A percentile compares a stretch with the other conserved stretches of the same genome.
These are phyloP conservation scores for Turnera subulata DNA, from an alignment of 345 rosid genomes.

Conservation along the genomic window DNA sequence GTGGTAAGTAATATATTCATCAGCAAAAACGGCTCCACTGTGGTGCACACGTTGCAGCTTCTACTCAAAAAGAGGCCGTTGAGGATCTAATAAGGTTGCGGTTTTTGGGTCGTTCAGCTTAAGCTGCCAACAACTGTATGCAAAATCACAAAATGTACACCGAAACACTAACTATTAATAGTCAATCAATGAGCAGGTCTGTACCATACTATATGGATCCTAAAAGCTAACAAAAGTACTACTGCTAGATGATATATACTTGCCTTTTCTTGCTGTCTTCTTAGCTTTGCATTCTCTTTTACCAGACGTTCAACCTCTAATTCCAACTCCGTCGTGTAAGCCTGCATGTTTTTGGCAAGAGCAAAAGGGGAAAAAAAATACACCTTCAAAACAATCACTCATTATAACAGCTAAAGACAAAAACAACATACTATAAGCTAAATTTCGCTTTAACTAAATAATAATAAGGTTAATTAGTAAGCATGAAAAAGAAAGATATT, in stretches of 20 bases:
- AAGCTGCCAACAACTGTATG: conserved; percentile 32
- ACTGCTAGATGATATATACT: too few relatives aligned
- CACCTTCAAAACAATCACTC: neutral
- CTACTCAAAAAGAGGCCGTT: conserved; percentile 51
- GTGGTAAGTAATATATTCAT: too few relatives aligned
- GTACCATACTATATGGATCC: too few relatives aligned
- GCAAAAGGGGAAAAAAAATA: neutral
- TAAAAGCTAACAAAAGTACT: too few relatives aligned
- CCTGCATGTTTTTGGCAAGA: conserved; percentile 27
- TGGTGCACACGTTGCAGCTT: too few relatives aligned
- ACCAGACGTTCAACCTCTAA: conserved; percentile 29
- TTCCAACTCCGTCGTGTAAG: conserved; percentile 49
- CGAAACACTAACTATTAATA: too few relatives aligned
- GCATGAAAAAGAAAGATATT: conserved; percentile 10
- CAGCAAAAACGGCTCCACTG: too few relatives aligned
- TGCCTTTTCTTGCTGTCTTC: conserved; percentile 40
- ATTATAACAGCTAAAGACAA: neutral
- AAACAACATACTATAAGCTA: too few relatives aligned
- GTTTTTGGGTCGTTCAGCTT: conserved; percentile 36
- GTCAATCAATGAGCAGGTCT: neutral
- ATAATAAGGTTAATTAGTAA: too few relatives aligned
- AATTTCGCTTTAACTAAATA: too few relatives aligned
- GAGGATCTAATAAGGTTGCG: conserved; percentile 32
- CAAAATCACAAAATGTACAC: neutral
- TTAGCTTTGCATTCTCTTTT: conserved; percentile 52